Evolutionary conservation across 805 yeast species (phyloP).

Genomic region (Myxozyma sirexii): DNA sequence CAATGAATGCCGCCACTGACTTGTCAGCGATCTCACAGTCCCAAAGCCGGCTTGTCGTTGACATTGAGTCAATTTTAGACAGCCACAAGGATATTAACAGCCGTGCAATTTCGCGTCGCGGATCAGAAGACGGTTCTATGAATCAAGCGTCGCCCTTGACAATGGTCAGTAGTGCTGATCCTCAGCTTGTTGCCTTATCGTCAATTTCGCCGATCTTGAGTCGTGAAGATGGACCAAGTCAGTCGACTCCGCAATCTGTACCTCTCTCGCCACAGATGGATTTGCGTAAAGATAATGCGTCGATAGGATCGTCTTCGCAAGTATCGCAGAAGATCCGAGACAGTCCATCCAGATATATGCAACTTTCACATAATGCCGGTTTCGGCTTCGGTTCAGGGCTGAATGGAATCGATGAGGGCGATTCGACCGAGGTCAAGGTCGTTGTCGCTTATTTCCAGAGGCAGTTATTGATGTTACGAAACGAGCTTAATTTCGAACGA

Average conservation of each 20-base stretch:
- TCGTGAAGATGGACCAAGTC: neutral
- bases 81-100: slow-evolving; percentile 28
- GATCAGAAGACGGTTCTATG: slow-evolving; percentile 14
- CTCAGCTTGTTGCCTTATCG: neutral
- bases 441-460: slow-evolving; percentile 46
- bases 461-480: slow-evolving; percentile 58
- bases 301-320: neutral
- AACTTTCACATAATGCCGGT: slow-evolving; percentile 8
- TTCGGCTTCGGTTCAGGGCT: neutral
- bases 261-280: neutral
- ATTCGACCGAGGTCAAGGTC: neutral
- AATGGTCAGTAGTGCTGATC: neutral
- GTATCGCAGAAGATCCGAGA: neutral
- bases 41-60: neutral
- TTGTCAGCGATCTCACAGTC: neutral
- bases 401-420: neutral
- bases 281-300: neutral
- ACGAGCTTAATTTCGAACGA: slow-evolving; percentile 63
- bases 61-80: slow-evolving; percentile 24
- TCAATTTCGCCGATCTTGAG: neutral
- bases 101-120: slow-evolving; percentile 17
- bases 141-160: slow-evolving; percentile 1
- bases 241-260: neutral
- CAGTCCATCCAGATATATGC: slow-evolving; percentile 20
- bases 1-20: slow-evolving; percentile 15